Evolutionary conservation across 768 basidiomycete genomes (phyloP), one percentile per base, ranked within the genome.

Genomic region (Filobasidium floriforme): DNA sequence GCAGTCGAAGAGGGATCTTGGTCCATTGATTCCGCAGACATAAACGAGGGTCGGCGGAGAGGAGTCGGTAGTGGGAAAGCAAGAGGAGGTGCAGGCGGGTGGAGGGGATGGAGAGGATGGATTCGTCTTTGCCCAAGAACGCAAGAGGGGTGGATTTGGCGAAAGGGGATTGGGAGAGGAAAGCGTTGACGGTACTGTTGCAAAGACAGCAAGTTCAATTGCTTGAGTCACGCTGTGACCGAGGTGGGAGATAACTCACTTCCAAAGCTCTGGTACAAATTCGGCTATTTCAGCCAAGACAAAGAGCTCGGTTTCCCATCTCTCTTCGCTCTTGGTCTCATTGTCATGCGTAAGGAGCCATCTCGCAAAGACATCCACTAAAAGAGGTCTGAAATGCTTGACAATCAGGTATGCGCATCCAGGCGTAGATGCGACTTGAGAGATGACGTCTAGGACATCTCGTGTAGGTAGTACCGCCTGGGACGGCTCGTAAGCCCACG

Each of bases 1-100:
- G 75, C 19, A 68, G 61, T 32, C 81, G 81, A 11, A 87, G 76
- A 6, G 80, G 76, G 0, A 79, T 73, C 15, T 80, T 61, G 1
- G 84, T 76, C 91, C 92, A 94, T 41, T 78, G 72, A n/a, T 86
- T 79, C 18, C 84, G 79, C 18, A 73, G 67, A 1, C 90, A 87
- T 22, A 92, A 82, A 68, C 85, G 80, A 18, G 86, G 85, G 75
- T 89, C 91, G 26, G 85, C 85, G 73, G 83, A 82, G 19, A 92
- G 81, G 59, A 94, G 82, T 44, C 92, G 87, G 73, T 89, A 89
- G 73, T 92, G 90, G 0, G 89, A 84, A 52, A 94, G 81, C 40
- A 96, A 83, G 0, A 88, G 76, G 60, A 81, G 81, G 26, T 92
- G 89, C 14, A 92, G 78, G n/a, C 82, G 82, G 22, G 73, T 72